Conservation (phyloP, 768 basidiomycete species). For the Tricholoma saponaceum region DNA sequence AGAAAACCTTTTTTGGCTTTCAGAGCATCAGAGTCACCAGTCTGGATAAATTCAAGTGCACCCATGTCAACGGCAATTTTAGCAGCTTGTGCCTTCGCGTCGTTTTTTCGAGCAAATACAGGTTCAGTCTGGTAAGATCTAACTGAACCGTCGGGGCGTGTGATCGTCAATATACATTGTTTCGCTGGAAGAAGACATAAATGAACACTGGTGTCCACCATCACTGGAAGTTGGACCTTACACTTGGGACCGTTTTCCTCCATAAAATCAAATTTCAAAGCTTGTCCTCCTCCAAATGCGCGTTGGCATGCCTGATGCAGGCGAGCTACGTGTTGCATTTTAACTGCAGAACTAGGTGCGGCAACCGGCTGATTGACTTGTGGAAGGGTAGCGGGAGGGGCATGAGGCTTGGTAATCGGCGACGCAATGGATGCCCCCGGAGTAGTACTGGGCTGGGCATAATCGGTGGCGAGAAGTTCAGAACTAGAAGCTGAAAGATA, state of each 20-base stretch:
- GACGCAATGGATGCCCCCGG: background rate
- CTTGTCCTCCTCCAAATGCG: constrained; percentile 35
- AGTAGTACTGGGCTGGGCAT: background rate
- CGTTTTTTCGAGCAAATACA: constrained; percentile 38
- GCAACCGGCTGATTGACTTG: background rate
- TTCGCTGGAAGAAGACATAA: constrained; percentile 35
- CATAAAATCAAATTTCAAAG: constrained; percentile 44
- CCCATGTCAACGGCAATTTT: constrained; percentile 54
- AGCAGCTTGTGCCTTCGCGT: constrained; percentile 53
- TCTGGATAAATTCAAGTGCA: constrained; percentile 53
- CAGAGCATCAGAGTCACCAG: constrained; percentile 35
- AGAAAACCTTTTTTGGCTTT: constrained; percentile 31
- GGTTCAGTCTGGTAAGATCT: constrained; percentile 53
- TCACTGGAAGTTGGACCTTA: constrained; percentile 17
- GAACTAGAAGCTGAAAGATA: constrained; percentile 15
- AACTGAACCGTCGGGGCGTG: constrained; percentile 44
- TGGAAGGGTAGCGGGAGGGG: background rate
- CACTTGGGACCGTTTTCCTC: constrained; percentile 35
- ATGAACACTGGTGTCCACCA: background rate
- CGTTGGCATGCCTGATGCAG: constrained; percentile 41
- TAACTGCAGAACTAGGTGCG: background rate
- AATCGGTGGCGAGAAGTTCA: background rate
- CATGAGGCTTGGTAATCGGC: background rate
- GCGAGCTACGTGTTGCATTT: constrained; percentile 23
- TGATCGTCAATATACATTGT: constrained; percentile 60